phyloP scores from a whole-genome alignment of 768 basidiomycete genomes.

The Galerina marginata region DNA sequence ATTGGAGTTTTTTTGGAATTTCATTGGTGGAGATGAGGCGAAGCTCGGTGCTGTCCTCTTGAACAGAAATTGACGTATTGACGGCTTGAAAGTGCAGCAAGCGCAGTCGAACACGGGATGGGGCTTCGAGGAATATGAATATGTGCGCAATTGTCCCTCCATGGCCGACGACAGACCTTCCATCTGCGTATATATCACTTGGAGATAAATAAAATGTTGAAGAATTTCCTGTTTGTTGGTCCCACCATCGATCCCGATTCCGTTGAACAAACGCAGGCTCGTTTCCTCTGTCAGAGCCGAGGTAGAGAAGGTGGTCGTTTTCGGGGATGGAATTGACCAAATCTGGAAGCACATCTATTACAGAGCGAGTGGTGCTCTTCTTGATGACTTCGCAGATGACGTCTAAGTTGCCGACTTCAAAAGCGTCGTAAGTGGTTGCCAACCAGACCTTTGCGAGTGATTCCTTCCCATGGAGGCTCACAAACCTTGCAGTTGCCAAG shows the following conservation, averaged over 20 bases:
- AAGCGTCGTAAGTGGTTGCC: not conserved
- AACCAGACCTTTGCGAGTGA: not conserved
- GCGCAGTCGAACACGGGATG: too few relatives aligned
- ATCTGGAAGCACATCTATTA: not conserved
- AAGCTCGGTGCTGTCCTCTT: too few relatives aligned
- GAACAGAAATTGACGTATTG: too few relatives aligned
- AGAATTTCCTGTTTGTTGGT: not conserved
- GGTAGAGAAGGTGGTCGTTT: not conserved
- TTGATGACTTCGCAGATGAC: not conserved
- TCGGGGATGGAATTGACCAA: not conserved
- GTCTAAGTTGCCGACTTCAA: not conserved
- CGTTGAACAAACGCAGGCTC: not conserved
- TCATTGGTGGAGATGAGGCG: too few relatives aligned
- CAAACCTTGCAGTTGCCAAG: too few relatives aligned
- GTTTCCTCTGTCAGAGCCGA: not conserved
- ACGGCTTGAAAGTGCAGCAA: too few relatives aligned
- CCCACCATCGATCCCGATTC: not conserved
- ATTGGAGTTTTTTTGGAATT: too few relatives aligned
- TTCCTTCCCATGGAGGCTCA: too few relatives aligned
- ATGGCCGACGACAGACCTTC: too few relatives aligned
- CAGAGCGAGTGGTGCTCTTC: conserved; percentile 2
- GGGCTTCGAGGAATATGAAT: too few relatives aligned
- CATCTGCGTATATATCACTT: too few relatives aligned
- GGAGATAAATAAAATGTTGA: not conserved
- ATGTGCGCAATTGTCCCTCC: too few relatives aligned